Percentiles rank a stretch among this genome's conserved stretches.
phyloP scores from a whole-genome alignment of 306 rosid species.

The Vachellia collinsii region DNA sequence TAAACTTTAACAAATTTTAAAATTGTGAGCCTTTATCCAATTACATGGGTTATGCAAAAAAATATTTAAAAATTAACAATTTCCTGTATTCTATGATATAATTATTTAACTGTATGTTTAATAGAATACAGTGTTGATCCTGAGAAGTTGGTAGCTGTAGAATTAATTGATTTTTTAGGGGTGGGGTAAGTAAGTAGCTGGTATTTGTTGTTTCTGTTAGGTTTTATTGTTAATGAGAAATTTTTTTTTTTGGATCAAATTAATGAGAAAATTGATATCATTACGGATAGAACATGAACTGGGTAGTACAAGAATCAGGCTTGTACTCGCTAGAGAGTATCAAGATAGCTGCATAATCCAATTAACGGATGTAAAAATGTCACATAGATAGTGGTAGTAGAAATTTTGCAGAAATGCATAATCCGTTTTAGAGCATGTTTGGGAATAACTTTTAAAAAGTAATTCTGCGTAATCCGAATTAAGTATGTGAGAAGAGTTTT shows the following conservation, averaged over 20 bases:
- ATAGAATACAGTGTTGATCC: background rate
- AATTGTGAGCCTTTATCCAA: background rate
- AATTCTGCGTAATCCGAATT: no score
- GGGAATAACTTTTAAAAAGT: no score
- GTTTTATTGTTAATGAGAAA: conserved; percentile 13
- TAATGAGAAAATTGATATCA: conserved; percentile 21
- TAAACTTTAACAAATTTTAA: background rate
- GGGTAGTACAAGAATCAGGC: conserved; percentile 2
- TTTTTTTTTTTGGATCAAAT: no score
- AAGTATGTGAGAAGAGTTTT: no score
- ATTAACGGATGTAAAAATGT: background rate
- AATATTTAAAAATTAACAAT: background rate
- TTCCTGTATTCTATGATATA: background rate
- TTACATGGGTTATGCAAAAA: conserved; percentile 1
- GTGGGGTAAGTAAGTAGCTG: background rate
- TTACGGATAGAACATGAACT: background rate
- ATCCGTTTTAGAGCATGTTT: no score
- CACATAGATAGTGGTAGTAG: background rate
- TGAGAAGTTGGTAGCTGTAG: background rate
- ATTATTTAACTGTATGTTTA: background rate
- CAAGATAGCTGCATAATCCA: background rate
- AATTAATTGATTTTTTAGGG: background rate
- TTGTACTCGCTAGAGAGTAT: background rate
- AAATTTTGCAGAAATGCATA: background rate
- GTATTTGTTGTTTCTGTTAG: background rate